Evolutionary conservation across 345 rosid species (phyloP).

Genomic region (Gossypium anomalum): DNA sequence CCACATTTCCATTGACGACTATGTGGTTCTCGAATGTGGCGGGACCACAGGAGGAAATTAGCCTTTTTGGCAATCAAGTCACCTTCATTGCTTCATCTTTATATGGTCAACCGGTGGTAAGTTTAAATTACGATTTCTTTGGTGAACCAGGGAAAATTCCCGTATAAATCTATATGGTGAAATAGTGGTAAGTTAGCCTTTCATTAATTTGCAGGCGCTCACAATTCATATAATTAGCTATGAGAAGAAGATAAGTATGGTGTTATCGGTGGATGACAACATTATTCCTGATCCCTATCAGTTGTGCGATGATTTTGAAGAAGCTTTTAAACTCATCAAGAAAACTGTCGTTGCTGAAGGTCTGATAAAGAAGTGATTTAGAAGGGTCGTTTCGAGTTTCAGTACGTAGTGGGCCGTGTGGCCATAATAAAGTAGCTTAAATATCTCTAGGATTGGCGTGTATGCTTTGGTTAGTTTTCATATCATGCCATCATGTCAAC

Average conservation of each 20-base stretch:
- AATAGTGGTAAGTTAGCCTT: not conserved
- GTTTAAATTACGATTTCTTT: not conserved
- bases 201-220: not conserved
- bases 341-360: not conserved
- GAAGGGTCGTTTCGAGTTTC: not conserved
- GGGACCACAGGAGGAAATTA: not conserved
- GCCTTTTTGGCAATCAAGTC: not conserved
- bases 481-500: too few relatives aligned
- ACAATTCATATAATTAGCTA: not conserved
- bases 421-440: not conserved
- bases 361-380: not conserved
- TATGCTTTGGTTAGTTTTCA: too few relatives aligned
- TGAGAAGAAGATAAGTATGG: not conserved
- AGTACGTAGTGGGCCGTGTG: not conserved
- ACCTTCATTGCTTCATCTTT: not conserved
- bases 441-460: too few relatives aligned
- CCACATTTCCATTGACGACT: not conserved
- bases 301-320: not conserved
- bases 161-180: too few relatives aligned
- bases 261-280: not conserved
- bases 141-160: too few relatives aligned
- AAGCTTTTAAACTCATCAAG: not conserved
- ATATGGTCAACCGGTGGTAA: conserved; percentile 9
- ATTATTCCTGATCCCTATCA: not conserved
- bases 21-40: conserved; percentile 8